phyloP scores from a whole-genome alignment of 805 yeast species.

The Saccharomycopsis guyanensis region DNA sequence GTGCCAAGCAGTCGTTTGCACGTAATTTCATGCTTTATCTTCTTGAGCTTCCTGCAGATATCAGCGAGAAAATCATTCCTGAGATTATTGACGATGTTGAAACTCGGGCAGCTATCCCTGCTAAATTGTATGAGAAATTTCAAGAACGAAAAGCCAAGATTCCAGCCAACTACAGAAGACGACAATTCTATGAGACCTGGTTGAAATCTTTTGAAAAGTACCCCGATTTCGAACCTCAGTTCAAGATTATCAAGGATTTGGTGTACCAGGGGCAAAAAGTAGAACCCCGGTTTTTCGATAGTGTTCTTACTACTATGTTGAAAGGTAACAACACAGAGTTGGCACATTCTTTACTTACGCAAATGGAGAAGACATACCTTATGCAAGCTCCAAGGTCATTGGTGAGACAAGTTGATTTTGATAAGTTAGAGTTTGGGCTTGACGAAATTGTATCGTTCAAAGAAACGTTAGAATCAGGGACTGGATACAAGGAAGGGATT shows the following conservation, averaged over 20 bases:
- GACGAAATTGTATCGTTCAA: not conserved
- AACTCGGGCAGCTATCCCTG: not conserved
- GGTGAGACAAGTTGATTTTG: not conserved
- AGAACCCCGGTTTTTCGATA: not conserved
- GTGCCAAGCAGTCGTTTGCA: not conserved
- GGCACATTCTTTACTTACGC: not conserved
- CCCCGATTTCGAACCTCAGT: not conserved
- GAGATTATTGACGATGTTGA: not conserved
- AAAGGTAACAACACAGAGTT: not conserved
- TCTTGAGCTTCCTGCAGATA: not conserved
- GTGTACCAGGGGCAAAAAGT: not conserved
- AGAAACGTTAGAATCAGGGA: not conserved
- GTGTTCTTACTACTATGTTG: not conserved
- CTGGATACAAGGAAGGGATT: not conserved
- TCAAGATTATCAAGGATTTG: not conserved
- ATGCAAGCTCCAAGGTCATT: not conserved
- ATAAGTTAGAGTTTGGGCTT: not conserved
- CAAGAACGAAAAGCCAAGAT: not conserved
- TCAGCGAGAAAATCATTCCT: constrained; percentile 1
- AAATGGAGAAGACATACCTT: not conserved
- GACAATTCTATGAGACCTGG: not conserved
- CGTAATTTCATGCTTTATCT: not conserved
- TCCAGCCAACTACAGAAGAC: not conserved
- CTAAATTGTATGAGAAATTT: not conserved
- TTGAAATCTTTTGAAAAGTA: not conserved